phyloP scores from a whole-genome alignment of 2,329 filamentous ascomycete genomes.

The Magnaporthiopsis incrustans region DNA sequence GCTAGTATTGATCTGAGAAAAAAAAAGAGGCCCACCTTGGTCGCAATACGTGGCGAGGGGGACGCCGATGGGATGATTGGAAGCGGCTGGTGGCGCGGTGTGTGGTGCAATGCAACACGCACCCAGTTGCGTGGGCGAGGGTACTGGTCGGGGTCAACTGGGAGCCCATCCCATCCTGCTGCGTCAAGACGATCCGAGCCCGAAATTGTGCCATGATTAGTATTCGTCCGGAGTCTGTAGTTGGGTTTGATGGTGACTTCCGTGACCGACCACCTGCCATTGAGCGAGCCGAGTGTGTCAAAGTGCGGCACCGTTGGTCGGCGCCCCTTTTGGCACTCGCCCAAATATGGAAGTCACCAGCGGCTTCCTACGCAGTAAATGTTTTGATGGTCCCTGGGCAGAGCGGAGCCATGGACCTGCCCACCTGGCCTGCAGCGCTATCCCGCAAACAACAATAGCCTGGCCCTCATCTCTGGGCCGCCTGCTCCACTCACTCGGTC shows the following conservation, averaged over 20 bases:
- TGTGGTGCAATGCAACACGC: background rate
- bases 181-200: background rate
- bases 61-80: background rate
- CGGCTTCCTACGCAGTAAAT: background rate
- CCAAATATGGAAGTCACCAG: background rate
- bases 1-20: background rate
- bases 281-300: no score
- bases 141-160: background rate
- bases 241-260: no score
- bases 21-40: background rate
- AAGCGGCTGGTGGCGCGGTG: background rate
- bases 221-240: background rate
- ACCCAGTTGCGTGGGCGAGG: background rate
- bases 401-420: background rate
- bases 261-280: no score
- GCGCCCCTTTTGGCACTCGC: background rate
- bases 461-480: background rate
- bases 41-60: background rate
- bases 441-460: background rate
- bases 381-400: background rate
- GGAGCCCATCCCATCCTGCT: background rate
- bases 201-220: background rate
- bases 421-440: background rate
- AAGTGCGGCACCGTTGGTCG: background rate
- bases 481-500: background rate